These are phyloP conservation scores for Cornus controversa DNA, from an alignment of 148 eudicot genomes.

Conservation along the genomic window DNA sequence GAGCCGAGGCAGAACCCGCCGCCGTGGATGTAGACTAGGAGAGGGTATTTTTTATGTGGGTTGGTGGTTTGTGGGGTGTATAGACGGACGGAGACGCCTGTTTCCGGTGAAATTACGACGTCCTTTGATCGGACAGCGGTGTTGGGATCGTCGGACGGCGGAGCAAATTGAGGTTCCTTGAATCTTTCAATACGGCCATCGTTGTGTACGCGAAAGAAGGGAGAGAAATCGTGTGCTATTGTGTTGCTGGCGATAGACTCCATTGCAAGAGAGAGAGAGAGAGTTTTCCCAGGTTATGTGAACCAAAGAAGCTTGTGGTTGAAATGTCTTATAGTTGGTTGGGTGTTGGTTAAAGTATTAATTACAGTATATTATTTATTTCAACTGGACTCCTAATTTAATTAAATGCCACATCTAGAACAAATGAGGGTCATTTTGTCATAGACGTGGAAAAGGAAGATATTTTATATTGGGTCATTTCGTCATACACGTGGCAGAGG, in stretches of 20 bases:
- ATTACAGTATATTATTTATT: too few relatives aligned
- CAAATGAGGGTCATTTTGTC: too few relatives aligned
- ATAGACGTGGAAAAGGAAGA: too few relatives aligned
- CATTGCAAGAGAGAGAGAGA: too few relatives aligned
- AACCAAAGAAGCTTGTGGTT: too few relatives aligned
- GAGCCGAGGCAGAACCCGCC: constrained; percentile 48
- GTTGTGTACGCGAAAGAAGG: constrained; percentile 37
- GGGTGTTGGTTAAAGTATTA: too few relatives aligned
- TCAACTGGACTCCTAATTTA: too few relatives aligned
- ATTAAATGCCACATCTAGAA: too few relatives aligned
- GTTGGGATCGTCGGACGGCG: constrained; percentile 22
- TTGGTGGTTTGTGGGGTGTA: constrained; percentile 22
- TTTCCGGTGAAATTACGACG: constrained; percentile 21
- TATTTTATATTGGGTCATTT: too few relatives aligned
- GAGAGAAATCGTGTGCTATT: constrained; percentile 43
- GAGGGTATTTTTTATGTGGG: constrained; percentile 23
- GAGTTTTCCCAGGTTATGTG: too few relatives aligned
- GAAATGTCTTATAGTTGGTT: too few relatives aligned
- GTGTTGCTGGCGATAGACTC: not conserved
- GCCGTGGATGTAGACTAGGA: constrained; percentile 43
- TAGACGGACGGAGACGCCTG: constrained; percentile 32
- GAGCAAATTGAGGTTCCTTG: constrained; percentile 12
- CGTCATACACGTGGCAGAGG: too few relatives aligned
- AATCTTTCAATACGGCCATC: constrained; percentile 35
- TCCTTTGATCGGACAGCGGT: constrained; percentile 41